Base-by-base conservation (phyloP, 1,284 basidiomycete genomes). In the Trichosporon ovoides region DNA sequence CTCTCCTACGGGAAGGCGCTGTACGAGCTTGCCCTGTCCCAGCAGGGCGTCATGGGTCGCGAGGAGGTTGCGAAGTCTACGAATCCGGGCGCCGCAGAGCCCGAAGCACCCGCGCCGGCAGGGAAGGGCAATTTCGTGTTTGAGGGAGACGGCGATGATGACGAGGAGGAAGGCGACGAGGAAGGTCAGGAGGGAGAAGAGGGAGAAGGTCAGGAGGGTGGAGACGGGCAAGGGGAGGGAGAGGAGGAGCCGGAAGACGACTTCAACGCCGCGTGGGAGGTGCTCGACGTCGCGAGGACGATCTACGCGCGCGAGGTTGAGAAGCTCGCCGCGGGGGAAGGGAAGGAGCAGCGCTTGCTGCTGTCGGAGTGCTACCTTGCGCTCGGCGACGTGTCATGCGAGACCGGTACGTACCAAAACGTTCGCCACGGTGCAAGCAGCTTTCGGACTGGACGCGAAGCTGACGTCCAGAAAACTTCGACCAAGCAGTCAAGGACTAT, bases 221-320 rank as follows among this genome's bases (percentile, higher is more conserved):
- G 40, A 33, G 69, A 63, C 24, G 70, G 68, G 10, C 73, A 69
- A 38, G 89, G 87, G 0, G 71, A 62, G 18, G 70, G 71, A 6
- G 73, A 68, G 69, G 91, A 93, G 31, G 74, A 71, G 51, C 89
- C 88, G 0, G 91, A 94, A 69, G 91, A 95, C 67, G 91, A 95
- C 72, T 94, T 92, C 74, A 93, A 92, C 66, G 91, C 91, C 31
- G 90, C 91, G 13, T 95, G 91, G 91, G 91, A 94, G 70, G 87
- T 91, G 2, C 81, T 94, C 19, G 91, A 95, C 67, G 84, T 93
- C 55, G 91, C 91, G 18, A 82, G 90, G 43, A 84, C 86, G 6
- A 85, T 92, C 59, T 94, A 89, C 71, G 83, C 85, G 64, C 88
- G 86, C 73, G 81, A 83, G 62, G 62, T 72, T 2, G 66, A 65